These are phyloP conservation scores for Malassezia yamatoensis DNA, from an alignment of 1,284 basidiomycete genomes.

Conservation along the genomic window DNA sequence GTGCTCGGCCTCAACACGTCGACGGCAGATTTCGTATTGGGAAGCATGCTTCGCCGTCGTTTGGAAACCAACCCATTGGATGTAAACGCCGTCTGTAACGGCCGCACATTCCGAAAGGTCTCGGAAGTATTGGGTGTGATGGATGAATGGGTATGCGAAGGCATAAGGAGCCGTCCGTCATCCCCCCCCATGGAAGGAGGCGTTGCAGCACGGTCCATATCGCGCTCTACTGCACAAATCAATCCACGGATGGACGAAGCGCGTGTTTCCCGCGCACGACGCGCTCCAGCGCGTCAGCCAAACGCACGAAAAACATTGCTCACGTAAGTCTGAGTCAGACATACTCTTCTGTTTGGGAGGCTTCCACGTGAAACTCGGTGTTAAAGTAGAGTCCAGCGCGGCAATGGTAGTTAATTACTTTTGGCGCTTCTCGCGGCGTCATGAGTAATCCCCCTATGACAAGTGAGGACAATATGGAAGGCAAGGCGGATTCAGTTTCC, in stretches of 20 bases:
- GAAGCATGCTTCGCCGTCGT: conserved; percentile 14
- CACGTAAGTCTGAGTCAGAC: not conserved
- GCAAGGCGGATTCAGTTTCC: too few relatives aligned
- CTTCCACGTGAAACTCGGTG: not conserved
- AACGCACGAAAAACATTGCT: not conserved
- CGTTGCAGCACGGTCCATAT: conserved; percentile 1
- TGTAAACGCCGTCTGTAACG: conserved; percentile 50
- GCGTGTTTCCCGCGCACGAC: conserved; percentile 1
- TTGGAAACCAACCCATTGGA: conserved; percentile 50
- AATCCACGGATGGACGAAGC: conserved; percentile 1
- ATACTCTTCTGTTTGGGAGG: not conserved
- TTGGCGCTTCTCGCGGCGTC: too few relatives aligned
- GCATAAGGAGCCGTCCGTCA: not conserved
- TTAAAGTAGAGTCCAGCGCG: too few relatives aligned
- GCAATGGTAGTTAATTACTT: too few relatives aligned
- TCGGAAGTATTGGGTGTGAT: conserved; percentile 37
- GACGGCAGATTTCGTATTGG: not conserved
- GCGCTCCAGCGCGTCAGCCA: not conserved
- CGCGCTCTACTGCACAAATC: not conserved
- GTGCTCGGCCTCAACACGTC: not conserved
- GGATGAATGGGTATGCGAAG: not conserved
- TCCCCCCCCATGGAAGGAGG: not conserved
- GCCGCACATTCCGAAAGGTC: conserved; percentile 50
- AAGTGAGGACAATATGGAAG: too few relatives aligned
- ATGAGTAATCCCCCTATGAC: too few relatives aligned